Percentiles rank a stretch among this genome's conserved stretches.
Evolutionary conservation across 805 yeast genomes (phyloP).

Genomic region (Pichia eremophila): DNA sequence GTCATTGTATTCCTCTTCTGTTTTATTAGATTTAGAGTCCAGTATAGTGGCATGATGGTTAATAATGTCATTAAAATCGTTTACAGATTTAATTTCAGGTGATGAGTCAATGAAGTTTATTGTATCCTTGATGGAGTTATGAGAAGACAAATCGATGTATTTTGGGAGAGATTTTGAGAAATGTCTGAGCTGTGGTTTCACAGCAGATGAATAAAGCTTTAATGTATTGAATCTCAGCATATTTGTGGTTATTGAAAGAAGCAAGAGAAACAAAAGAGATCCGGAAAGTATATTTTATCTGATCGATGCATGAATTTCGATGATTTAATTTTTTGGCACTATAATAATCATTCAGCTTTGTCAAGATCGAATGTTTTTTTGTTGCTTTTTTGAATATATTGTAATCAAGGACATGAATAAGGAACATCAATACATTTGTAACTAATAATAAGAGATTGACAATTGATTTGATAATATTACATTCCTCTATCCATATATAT

Average conservation of each 20-base stretch:
- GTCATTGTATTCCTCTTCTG: constrained; percentile 7
- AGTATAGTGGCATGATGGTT: constrained; percentile 9
- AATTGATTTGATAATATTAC: no score
- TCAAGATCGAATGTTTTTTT: no score
- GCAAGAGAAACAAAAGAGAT: no score
- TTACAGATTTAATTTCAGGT: background rate
- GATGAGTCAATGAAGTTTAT: background rate
- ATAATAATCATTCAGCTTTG: no score
- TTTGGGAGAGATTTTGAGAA: background rate
- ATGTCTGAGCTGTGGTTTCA: background rate
- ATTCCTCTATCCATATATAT: no score
- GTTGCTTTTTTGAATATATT: no score
- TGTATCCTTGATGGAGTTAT: constrained; percentile 1
- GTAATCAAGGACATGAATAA: no score
- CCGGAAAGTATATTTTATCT: no score
- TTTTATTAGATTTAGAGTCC: background rate
- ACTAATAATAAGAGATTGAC: no score
- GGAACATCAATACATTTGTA: no score
- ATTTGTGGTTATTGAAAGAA: background rate
- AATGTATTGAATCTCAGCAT: background rate
- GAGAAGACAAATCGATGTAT: background rate
- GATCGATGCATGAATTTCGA: no score
- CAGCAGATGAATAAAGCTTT: background rate
- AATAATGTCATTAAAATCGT: constrained; percentile 3
- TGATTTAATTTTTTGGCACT: no score